A percentile compares a stretch with the other conserved stretches of the same genome.
Conservation (phyloP, 192 early-diverging fungal species). For the Gaertneriomyces sp. region DNA sequence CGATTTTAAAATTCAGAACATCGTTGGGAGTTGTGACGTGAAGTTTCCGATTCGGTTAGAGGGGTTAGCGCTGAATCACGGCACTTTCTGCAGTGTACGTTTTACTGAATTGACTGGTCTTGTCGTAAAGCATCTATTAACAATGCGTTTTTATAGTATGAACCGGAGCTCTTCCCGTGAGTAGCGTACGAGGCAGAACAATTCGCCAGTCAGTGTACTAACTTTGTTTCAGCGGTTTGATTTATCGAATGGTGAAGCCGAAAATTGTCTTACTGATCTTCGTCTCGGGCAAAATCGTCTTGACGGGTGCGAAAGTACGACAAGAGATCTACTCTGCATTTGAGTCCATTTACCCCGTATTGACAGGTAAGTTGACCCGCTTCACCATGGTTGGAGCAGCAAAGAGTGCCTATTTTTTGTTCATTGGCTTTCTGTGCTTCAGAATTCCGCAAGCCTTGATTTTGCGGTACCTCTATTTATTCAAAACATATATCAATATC, state of each 20-base stretch:
- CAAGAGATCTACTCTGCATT: slow-evolving; percentile 98
- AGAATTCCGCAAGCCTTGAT: slow-evolving; percentile 12
- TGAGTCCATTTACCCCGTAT: slow-evolving; percentile 95
- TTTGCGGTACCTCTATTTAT: slow-evolving; percentile 21
- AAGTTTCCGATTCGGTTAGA: slow-evolving; percentile 99
- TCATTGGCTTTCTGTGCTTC: neutral
- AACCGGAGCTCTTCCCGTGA: slow-evolving; percentile 93
- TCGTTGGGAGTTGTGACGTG: slow-evolving; percentile 98
- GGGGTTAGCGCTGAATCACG: slow-evolving; percentile 91
- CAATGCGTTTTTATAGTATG: slow-evolving; percentile 61
- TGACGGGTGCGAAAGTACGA: slow-evolving; percentile 98
- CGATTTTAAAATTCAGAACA: slow-evolving; percentile 99
- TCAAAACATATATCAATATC: slow-evolving; percentile 25
- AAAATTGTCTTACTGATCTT: slow-evolving; percentile 99
- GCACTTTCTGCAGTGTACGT: slow-evolving; percentile 83
- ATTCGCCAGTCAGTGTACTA: no score
- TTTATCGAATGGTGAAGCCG: slow-evolving; percentile 98
- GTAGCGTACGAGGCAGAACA: no score
- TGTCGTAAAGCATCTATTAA: neutral
- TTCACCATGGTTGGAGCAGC: neutral
- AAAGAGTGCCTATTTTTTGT: neutral
- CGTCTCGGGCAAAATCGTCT: slow-evolving; percentile 98
- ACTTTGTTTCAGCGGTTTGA: slow-evolving; percentile 60
- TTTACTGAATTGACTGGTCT: neutral
- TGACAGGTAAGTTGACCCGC: slow-evolving; percentile 41